Evolutionary conservation across 1,284 basidiomycete genomes (phyloP), one percentile per base, ranked within the genome.

Genomic region (Ustilago trichophora): DNA sequence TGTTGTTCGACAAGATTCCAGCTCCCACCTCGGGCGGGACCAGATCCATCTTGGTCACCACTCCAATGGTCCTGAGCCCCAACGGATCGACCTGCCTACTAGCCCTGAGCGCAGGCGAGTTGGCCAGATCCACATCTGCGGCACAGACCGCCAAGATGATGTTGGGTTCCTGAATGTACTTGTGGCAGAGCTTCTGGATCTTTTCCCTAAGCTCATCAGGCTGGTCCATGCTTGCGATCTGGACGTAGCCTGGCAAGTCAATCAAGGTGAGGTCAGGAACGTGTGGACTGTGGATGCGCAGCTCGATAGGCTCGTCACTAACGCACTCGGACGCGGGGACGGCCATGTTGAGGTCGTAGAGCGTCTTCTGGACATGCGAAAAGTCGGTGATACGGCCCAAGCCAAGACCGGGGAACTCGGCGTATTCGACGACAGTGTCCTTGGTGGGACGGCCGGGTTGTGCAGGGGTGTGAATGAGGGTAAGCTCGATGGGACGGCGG

Each of bases 21-120:
- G 89, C 90, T 5, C 94, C 96, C 52, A 89, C 86, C 55, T 91
- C 89, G 0, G 94, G 88, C 25, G 89, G 85, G 13, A 99, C 92
- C 18, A 99, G 85, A 80, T 99, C 95, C 93, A 99, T 96, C 86
- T 99, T 99, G 36, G 96, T 99, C 38, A 99, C 87, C 6, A 99
- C 96, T 26, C 96, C 95, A 72, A 99, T 95, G 0, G 96, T 98
- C 25, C 95, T 88, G 57, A 93, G 85, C 7, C 96, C 95, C 6
- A 98, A 84, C 2, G 95, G 95, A 80, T 99, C 95, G 3, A 98
- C 92, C 66, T 91, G 91, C 40, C 93, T 86, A 80, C 91, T 94
- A 0, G 96, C 93, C 31, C 93, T 86, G 38, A 99, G 84, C 0
- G 96, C 95, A 3, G 96, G 95, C 1, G 93, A 97, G 83, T 99